Percentiles rank a stretch among this genome's conserved stretches.
phyloP scores from a whole-genome alignment of 345 rosid genomes.

The Brassica rapa region DNA sequence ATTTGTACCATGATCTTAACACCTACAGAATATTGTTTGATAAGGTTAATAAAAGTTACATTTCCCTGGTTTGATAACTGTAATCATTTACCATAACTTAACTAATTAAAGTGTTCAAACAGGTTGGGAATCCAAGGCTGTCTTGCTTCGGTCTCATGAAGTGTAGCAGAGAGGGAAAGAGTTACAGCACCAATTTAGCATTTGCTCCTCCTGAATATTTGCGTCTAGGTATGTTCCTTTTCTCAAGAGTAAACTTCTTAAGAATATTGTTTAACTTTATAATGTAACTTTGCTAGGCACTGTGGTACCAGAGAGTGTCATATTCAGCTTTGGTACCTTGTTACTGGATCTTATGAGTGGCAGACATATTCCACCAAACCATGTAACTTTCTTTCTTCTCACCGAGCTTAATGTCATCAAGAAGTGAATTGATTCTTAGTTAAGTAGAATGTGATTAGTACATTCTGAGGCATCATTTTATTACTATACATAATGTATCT shows the following conservation, averaged over 20 bases:
- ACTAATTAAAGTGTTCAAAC: background rate
- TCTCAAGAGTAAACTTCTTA: background rate
- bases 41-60: conserved; percentile 45
- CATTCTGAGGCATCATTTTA: background rate
- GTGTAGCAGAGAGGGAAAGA: conserved; percentile 94
- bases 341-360: conserved; percentile 30
- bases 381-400: conserved; percentile 55
- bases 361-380: conserved; percentile 68
- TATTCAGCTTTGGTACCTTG: conserved; percentile 52
- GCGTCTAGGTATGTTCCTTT: conserved; percentile 64
- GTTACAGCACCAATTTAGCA: conserved; percentile 93
- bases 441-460: background rate
- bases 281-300: conserved; percentile 61
- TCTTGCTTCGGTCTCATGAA: conserved; percentile 97
- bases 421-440: background rate
- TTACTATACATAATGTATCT: no score
- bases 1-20: conserved; percentile 91
- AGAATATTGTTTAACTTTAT: background rate
- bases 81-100: background rate
- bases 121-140: conserved; percentile 94
- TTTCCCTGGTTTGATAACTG: background rate
- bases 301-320: conserved; percentile 91
- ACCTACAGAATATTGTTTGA: conserved; percentile 90
- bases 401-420: background rate
- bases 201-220: conserved; percentile 98